Conservation (phyloP, 1,284 basidiomycete genomes). For the Puccinia polysora region DNA sequence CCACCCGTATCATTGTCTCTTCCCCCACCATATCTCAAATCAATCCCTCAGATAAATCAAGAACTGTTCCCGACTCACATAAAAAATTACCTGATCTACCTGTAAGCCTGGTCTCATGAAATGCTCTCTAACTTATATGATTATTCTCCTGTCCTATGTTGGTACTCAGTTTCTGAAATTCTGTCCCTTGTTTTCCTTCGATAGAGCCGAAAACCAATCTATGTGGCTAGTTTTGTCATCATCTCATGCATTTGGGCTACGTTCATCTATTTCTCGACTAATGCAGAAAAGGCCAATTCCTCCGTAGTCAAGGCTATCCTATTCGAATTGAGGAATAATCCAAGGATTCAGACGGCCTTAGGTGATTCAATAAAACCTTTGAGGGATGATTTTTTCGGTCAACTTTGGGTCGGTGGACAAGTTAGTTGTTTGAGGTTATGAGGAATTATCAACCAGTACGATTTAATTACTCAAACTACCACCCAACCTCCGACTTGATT, state of each 20-base stretch:
- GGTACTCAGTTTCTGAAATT: no score
- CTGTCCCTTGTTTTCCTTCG: neutral
- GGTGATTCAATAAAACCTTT: conserved; percentile 20
- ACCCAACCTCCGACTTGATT: neutral
- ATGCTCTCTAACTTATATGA: no score
- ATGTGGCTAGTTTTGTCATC: conserved; percentile 15
- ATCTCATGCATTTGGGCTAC: conserved; percentile 27
- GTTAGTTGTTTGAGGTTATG: conserved; percentile 1
- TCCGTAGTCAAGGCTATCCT: conserved; percentile 34
- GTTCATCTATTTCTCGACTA: conserved; percentile 38
- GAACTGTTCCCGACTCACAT: conserved; percentile 18
- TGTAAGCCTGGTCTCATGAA: no score
- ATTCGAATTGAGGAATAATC: conserved; percentile 30
- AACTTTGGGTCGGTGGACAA: conserved; percentile 38
- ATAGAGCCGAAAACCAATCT: conserved; percentile 26
- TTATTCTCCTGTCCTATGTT: no score
- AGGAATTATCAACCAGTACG: neutral
- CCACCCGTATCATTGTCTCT: conserved; percentile 16
- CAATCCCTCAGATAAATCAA: conserved; percentile 3
- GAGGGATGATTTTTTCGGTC: conserved; percentile 28
- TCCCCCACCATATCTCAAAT: neutral
- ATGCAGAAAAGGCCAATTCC: conserved; percentile 38
- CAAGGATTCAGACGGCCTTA: neutral
- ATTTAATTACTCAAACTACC: neutral
- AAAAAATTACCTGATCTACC: conserved; percentile 17